Base-by-base conservation (phyloP, 2,329 filamentous ascomycete species). In the Alternaria solani region DNA sequence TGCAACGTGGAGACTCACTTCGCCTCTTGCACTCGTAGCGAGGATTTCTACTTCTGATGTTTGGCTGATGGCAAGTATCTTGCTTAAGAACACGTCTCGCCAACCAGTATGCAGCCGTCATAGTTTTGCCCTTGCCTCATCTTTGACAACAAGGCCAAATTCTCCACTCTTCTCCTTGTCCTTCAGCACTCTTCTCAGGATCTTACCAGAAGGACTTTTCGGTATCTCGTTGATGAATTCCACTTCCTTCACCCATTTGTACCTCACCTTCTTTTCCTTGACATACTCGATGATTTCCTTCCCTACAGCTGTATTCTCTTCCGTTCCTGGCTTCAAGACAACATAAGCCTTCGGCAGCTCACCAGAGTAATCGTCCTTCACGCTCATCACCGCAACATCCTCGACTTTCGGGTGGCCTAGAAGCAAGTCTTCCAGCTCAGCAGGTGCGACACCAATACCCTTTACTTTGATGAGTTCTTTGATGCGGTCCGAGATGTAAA, bases 391-490 rank as follows among this genome's bases (percentile, higher is more conserved):
- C 0, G 87, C 87, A 1, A 80, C 82, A 68, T 89, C 87, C 41
- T 85, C 84, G 0, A 90, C 83, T 14, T 80, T 80, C 0, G 77
- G 69, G 61, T 89, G 86, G 0, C 86, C 84, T 1, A 89, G 81
- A n/a, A 90, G 74, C 2, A 86, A 69, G 64, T 89, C 86, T 68
- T 90, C 88, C 0, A 90, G 79, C 69, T 90, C 88, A 0, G 87
- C 87, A 0, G 88, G 88, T 7, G 87, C 85, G 7, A 89, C 85
- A 5, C 83, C 84, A 36, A 88, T 84, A 0, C 88, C 88, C 63
- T 89, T 89, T 9, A 89, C 87, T 71, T 90, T 90, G 75, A 89
- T 88, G 81, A 89, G 85, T 74, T 90, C 88, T 77, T 90, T 91
- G 72, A 90, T 86, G 0, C 87, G 82, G 67, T 90, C 87, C 1